Conservation (phyloP, 2,329 filamentous ascomycete genomes). For the Cordyceps javanica region DNA sequence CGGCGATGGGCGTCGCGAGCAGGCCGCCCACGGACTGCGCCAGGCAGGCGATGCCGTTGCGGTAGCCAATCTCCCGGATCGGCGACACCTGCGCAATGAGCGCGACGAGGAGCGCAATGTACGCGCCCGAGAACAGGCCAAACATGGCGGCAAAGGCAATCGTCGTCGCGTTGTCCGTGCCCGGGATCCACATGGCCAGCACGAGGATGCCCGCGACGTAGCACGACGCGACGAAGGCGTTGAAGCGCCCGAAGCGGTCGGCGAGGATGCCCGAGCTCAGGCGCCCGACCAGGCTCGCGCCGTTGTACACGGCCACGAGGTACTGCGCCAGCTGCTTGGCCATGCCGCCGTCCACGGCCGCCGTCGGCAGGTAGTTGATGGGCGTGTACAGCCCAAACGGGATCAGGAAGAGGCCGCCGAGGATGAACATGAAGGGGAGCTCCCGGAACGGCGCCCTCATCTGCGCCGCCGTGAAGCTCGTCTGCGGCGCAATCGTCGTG, state of each 20-base stretch:
- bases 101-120: slow-evolving; percentile 22
- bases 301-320: slow-evolving; percentile 21
- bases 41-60: slow-evolving; percentile 35
- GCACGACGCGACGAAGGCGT: slow-evolving; percentile 35
- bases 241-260: slow-evolving; percentile 23
- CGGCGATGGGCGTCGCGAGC: slow-evolving; percentile 18
- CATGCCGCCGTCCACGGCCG: slow-evolving; percentile 17
- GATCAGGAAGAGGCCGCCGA: slow-evolving; percentile 22
- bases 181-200: slow-evolving; percentile 30
- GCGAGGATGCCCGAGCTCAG: slow-evolving; percentile 18
- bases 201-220: slow-evolving; percentile 28
- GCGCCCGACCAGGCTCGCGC: slow-evolving; percentile 20
- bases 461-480: slow-evolving; percentile 21
- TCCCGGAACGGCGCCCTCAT: slow-evolving; percentile 25
- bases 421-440: slow-evolving; percentile 20
- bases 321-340: slow-evolving; percentile 17
- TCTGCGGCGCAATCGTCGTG: background rate
- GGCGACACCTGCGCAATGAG: slow-evolving; percentile 42
- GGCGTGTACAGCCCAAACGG: slow-evolving; percentile 26
- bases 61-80: slow-evolving; percentile 46
- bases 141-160: slow-evolving; percentile 24
- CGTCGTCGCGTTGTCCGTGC: slow-evolving; percentile 16
- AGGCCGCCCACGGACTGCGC: slow-evolving; percentile 17
- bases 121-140: slow-evolving; percentile 25
- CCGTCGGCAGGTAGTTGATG: slow-evolving; percentile 22